A percentile compares a stretch with the other conserved stretches of the same genome.
phyloP scores from a whole-genome alignment of 2,329 filamentous ascomycete genomes.

The Pestalotiopsis sp. region DNA sequence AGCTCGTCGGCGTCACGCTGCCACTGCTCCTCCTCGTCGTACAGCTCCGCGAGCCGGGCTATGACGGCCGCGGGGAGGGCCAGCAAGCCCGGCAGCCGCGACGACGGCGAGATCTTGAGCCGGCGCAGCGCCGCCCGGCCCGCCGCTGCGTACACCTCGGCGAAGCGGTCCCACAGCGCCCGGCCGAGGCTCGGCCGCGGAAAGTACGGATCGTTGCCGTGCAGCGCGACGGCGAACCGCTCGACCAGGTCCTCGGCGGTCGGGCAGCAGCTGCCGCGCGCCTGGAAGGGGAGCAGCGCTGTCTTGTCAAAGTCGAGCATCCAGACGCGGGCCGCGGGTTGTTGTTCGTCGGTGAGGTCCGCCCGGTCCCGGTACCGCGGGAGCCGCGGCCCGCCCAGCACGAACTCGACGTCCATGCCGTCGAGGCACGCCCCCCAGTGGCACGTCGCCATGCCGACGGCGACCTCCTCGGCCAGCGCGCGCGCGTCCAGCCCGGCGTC shows the following conservation, averaged over 20 bases:
- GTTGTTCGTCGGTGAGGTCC: neutral
- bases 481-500: neutral
- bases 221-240: neutral
- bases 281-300: neutral
- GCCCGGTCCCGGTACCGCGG: neutral
- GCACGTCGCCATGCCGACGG: neutral
- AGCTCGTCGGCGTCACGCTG: neutral
- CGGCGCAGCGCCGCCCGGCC: neutral
- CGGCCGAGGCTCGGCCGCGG: neutral
- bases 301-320: conserved; percentile 7
- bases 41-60: neutral
- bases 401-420: conserved; percentile 9
- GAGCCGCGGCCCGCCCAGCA: neutral
- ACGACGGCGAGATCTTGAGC: neutral
- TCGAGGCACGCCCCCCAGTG: neutral
- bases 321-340: neutral
- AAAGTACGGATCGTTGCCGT: neutral
- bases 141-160: neutral
- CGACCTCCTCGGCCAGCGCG: neutral
- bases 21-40: neutral
- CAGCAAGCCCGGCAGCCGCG: neutral
- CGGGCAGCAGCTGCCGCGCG: neutral
- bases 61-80: neutral
- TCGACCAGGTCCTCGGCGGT: neutral
- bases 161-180: neutral